A percentile compares a stretch with the other conserved stretches of the same genome.
Conservation (phyloP, 2,329 filamentous ascomycete genomes). For the Colletotrichum cereale region DNA sequence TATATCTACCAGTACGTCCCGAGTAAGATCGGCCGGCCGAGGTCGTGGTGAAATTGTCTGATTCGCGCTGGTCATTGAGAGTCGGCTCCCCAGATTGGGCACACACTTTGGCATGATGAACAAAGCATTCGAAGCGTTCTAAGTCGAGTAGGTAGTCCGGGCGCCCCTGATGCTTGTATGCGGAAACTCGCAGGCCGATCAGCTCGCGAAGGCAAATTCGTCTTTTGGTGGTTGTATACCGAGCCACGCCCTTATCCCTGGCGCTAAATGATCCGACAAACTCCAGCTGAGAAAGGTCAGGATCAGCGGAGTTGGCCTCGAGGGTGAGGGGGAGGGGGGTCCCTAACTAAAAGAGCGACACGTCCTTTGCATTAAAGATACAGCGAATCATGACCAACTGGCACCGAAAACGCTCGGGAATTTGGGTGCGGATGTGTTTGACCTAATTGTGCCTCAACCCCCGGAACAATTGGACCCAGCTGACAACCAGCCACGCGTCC, state of each 20-base stretch:
- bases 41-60: neutral
- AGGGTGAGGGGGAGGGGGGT: neutral
- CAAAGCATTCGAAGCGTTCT: neutral
- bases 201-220: conserved; percentile 11
- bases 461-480: neutral
- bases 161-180: conserved; percentile 2
- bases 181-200: conserved; percentile 27
- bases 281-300: conserved; percentile 20
- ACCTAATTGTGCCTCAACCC: neutral
- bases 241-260: conserved; percentile 23
- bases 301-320: conserved; percentile 18
- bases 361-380: conserved; percentile 24
- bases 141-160: neutral
- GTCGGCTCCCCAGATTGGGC: neutral
- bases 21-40: conserved; percentile 2
- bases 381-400: conserved; percentile 16
- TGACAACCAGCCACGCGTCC: conserved; percentile 23
- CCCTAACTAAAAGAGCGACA: conserved; percentile 15
- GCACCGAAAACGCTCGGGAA: conserved; percentile 11
- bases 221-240: neutral
- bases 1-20: neutral
- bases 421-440: neutral
- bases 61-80: conserved; percentile 5
- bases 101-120: neutral
- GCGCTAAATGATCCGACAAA: conserved; percentile 19